These are phyloP conservation scores for Nymphaea thermarum DNA, from an alignment of 164 flowering plant species.

Conservation along the genomic window DNA sequence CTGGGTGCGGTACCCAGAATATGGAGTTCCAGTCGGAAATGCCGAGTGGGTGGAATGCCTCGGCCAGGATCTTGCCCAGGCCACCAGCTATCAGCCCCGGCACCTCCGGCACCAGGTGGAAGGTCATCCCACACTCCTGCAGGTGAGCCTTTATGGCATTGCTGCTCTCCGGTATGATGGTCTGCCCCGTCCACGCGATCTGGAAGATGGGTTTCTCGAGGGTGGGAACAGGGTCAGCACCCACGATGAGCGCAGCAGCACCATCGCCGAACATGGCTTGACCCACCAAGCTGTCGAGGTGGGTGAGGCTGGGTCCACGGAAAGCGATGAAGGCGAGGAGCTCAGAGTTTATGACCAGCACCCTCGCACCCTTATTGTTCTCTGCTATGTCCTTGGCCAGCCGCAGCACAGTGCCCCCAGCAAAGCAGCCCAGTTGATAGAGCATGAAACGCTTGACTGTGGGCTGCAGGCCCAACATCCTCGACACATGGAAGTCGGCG, in stretches of 20 bases:
- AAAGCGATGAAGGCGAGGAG: not conserved
- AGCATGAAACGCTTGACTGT: not conserved
- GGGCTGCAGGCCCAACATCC: not conserved
- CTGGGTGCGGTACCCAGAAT: slow-evolving; percentile 7
- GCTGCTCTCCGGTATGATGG: not conserved
- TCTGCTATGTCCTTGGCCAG: not conserved
- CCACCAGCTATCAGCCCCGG: not conserved
- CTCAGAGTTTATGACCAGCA: not conserved
- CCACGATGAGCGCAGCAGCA: not conserved
- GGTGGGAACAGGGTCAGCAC: not conserved
- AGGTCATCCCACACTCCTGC: not conserved
- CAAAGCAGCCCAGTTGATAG: not conserved
- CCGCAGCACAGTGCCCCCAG: not conserved
- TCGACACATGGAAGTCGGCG: not conserved
- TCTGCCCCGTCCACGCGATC: not conserved
- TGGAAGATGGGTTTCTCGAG: not conserved
- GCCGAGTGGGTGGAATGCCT: not conserved
- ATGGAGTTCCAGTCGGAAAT: slow-evolving; percentile 3
- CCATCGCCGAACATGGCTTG: slow-evolving; percentile 2
- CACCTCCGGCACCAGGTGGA: not conserved
- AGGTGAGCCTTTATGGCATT: not conserved
- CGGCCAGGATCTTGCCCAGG: not conserved
- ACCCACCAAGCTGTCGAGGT: slow-evolving; percentile 1
- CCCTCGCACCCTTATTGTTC: slow-evolving; percentile 1
- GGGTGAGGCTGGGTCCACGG: not conserved